These are phyloP conservation scores for Gracilariopsis chorda DNA, from an alignment of 23 red algal species.

Conservation along the genomic window DNA sequence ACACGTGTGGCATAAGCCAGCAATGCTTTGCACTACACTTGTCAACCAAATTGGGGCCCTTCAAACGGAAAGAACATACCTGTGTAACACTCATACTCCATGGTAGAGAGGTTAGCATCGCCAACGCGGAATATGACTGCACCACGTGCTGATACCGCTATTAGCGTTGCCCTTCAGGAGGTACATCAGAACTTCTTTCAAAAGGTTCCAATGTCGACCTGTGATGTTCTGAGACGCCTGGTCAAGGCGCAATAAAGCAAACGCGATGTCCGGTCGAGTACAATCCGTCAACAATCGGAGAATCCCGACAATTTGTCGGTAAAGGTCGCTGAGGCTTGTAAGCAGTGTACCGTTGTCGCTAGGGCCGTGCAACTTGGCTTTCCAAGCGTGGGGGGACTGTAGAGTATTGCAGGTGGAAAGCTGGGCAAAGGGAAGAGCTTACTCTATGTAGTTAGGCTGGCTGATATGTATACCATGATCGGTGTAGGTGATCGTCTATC, in stretches of 20 bases:
- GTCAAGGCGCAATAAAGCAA: background rate
- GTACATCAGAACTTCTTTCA: background rate
- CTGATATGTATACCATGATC: background rate
- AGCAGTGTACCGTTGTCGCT: no score
- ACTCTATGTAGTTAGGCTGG: background rate
- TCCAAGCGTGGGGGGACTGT: background rate
- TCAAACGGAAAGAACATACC: no score
- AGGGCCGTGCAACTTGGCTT: background rate
- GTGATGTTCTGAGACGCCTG: background rate
- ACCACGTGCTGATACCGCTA: background rate
- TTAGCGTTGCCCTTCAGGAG: background rate
- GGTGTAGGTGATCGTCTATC: background rate
- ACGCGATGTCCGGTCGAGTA: background rate
- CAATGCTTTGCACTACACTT: no score
- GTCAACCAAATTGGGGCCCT: no score
- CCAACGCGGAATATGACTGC: no score
- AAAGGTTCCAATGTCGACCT: background rate
- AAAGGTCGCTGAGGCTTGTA: background rate
- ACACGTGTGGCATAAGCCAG: no score
- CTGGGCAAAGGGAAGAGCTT: background rate
- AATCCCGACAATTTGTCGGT: background rate
- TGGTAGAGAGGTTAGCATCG: no score
- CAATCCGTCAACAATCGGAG: background rate
- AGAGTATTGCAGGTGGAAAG: background rate
- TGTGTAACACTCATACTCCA: no score